phyloP scores from a whole-genome alignment of 768 basidiomycete species.

The Leccinum ochraceum region DNA sequence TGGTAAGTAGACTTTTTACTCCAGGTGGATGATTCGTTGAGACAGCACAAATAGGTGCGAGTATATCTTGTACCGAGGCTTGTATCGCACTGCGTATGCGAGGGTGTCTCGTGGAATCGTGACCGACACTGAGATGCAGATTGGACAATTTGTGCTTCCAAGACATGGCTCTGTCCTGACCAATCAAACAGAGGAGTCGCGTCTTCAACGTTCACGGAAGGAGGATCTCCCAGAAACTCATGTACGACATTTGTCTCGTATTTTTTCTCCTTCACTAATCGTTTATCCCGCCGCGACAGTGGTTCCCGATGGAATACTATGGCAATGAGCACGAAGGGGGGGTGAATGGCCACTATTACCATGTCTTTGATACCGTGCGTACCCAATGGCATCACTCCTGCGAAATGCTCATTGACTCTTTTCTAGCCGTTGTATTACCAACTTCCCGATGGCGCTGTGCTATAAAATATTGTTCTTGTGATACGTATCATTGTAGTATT shows the following conservation, averaged over 20 bases:
- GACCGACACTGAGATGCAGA: slow-evolving; percentile 89
- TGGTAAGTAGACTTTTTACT: slow-evolving; percentile 46
- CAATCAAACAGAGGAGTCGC: slow-evolving; percentile 60
- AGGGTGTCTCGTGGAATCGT: slow-evolving; percentile 80
- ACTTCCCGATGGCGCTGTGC: slow-evolving; percentile 44
- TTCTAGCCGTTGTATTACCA: slow-evolving; percentile 54
- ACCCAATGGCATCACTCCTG: not conserved
- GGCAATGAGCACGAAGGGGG: slow-evolving; percentile 54
- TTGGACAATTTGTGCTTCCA: slow-evolving; percentile 82
- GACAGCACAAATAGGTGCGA: slow-evolving; percentile 62
- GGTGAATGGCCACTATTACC: slow-evolving; percentile 71
- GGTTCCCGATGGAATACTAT: slow-evolving; percentile 78
- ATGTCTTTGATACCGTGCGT: slow-evolving; percentile 72
- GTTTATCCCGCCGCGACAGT: slow-evolving; percentile 40
- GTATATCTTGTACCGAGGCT: slow-evolving; percentile 83
- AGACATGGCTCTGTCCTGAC: slow-evolving; percentile 50
- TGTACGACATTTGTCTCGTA: slow-evolving; percentile 40
- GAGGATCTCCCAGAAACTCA: slow-evolving; percentile 65
- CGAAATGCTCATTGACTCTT: not conserved
- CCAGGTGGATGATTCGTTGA: not conserved
- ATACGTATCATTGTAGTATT: slow-evolving; percentile 13
- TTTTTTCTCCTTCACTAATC: not conserved
- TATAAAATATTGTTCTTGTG: slow-evolving; percentile 27
- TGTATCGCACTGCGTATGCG: slow-evolving; percentile 81
- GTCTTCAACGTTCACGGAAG: slow-evolving; percentile 68